These are phyloP conservation scores for Solanum medicagineum DNA, from an alignment of 257 asterid species.

Conservation along the genomic window DNA sequence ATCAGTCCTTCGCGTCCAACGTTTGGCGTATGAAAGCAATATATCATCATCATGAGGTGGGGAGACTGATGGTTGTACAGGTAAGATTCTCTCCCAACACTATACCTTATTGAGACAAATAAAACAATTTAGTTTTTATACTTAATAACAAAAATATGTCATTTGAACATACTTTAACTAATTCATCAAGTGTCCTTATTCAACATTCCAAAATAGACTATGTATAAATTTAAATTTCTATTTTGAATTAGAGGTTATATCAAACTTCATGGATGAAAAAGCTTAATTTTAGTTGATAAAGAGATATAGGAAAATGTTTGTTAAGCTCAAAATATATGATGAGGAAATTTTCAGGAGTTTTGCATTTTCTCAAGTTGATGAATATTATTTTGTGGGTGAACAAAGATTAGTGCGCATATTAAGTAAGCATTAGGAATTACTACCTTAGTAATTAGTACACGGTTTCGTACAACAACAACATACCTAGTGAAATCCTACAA, in stretches of 20 bases:
- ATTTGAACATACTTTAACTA: too few species aligned
- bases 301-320: neutral
- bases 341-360: neutral
- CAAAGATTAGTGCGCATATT: too few species aligned
- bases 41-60: neutral
- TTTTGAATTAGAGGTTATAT: neutral
- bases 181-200: too few species aligned
- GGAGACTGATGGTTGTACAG: neutral
- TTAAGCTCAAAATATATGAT: neutral
- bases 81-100: neutral
- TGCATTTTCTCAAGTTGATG: neutral
- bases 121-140: too few species aligned
- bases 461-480: too few species aligned
- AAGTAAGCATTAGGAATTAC: too few species aligned
- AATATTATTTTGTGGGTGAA: neutral
- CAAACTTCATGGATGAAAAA: neutral
- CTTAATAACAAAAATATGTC: too few species aligned
- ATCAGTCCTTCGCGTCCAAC: neutral
- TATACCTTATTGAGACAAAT: neutral
- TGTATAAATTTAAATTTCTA: neutral
- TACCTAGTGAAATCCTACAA: too few species aligned
- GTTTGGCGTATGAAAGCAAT: neutral
- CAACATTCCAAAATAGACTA: too few species aligned
- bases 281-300: neutral
- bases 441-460: too few species aligned